Conservation (phyloP, 306 rosid species). For the Inga laurina region DNA sequence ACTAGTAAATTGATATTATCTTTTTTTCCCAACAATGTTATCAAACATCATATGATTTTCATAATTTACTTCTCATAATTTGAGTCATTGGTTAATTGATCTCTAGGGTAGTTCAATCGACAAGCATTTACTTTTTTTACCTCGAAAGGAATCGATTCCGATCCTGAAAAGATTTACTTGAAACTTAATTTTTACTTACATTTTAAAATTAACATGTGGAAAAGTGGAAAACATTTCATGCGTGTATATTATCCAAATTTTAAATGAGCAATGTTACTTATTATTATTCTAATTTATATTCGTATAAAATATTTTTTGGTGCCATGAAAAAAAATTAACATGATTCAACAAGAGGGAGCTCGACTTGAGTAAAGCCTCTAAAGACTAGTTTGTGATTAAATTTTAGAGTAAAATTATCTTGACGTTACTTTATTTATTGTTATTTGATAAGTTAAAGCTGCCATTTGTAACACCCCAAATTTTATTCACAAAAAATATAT, state of each 20-base stretch:
- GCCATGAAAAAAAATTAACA: background rate
- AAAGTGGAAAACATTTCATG: background rate
- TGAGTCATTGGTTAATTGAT: background rate
- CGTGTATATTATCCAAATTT: background rate
- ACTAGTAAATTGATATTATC: too few species aligned
- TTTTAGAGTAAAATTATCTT: too few species aligned
- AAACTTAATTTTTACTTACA: background rate
- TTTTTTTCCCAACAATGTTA: too few species aligned
- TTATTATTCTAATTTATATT: background rate
- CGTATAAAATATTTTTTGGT: background rate
- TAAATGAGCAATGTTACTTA: too few species aligned
- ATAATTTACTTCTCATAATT: background rate
- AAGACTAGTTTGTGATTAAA: too few species aligned
- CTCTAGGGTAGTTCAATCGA: background rate
- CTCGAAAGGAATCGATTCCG: background rate
- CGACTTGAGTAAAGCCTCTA: background rate
- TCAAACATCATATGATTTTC: background rate
- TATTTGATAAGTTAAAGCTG: too few species aligned
- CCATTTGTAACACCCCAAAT: too few species aligned
- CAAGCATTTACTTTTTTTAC: background rate
- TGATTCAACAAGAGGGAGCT: too few species aligned
- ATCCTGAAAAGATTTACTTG: background rate
- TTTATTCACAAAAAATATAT: too few species aligned
- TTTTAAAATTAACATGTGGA: background rate
- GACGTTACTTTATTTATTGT: too few species aligned